A percentile compares a stretch with the other conserved stretches of the same genome.
phyloP scores from a whole-genome alignment of 352 stramenopile species.

The Peronospora destructor region DNA sequence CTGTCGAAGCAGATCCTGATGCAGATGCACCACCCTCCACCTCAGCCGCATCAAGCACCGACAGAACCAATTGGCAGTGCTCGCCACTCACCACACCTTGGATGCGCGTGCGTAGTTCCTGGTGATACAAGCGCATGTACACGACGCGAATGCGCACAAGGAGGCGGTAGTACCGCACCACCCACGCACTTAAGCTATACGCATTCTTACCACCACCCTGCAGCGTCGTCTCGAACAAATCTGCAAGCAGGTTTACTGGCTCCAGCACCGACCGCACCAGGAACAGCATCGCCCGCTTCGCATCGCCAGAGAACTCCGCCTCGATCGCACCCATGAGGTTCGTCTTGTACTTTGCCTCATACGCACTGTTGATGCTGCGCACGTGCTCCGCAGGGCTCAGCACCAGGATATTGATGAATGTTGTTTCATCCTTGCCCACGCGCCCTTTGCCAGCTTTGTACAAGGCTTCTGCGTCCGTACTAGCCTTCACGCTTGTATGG shows the following conservation, averaged over 20 bases:
- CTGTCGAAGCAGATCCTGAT: constrained; percentile 9
- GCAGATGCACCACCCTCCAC: constrained; percentile 12
- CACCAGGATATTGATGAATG: constrained; percentile 45
- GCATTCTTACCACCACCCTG: constrained; percentile 60
- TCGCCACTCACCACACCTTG: constrained; percentile 22
- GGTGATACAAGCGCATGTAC: constrained; percentile 53
- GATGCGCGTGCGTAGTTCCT: constrained; percentile 29
- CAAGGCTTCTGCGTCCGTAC: constrained; percentile 38
- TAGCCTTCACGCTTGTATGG: constrained; percentile 50
- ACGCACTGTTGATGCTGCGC: constrained; percentile 37
- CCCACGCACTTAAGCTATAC: constrained; percentile 37
- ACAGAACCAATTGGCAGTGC: constrained; percentile 19
- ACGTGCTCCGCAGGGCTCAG: constrained; percentile 41
- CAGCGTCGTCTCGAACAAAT: constrained; percentile 57
- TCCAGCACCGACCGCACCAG: constrained; percentile 43
- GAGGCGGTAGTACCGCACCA: constrained; percentile 60
- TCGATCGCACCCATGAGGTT: constrained; percentile 44
- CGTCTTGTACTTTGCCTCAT: constrained; percentile 54
- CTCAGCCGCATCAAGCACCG: constrained; percentile 20
- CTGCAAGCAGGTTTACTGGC: constrained; percentile 41
- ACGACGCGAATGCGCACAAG: constrained; percentile 28
- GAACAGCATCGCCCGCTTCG: constrained; percentile 35
- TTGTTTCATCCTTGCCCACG: constrained; percentile 51
- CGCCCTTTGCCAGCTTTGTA: constrained; percentile 65
- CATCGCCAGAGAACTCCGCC: constrained; percentile 52